Conservation (phyloP, 306 rosid species). For the Fagus crenata region DNA sequence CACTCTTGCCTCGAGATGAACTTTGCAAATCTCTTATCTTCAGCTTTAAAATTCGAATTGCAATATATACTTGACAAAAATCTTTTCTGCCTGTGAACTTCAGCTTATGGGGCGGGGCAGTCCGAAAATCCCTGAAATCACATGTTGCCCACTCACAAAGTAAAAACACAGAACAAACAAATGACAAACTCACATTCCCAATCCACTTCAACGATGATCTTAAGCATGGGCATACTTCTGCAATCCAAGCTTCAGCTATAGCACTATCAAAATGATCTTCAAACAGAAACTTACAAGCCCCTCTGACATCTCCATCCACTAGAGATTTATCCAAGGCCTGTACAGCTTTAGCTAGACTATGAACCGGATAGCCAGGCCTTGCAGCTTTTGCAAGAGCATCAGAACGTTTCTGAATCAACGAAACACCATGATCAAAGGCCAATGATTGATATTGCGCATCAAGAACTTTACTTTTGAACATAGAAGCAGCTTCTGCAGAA, state of each 20-base stretch:
- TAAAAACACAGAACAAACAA: constrained; percentile 75
- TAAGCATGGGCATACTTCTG: constrained; percentile 75
- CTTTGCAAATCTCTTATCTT: constrained; percentile 54
- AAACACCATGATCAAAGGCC: constrained; percentile 65
- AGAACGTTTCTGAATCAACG: constrained; percentile 69
- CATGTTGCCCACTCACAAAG: constrained; percentile 99
- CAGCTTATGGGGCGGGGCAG: constrained; percentile 52
- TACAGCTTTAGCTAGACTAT: constrained; percentile 76
- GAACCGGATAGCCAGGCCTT: constrained; percentile 65
- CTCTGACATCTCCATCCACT: constrained; percentile 65
- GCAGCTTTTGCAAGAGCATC: constrained; percentile 75
- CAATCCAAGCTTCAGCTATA: constrained; percentile 65
- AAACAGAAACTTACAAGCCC: constrained; percentile 66
- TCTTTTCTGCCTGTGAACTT: constrained; percentile 85
- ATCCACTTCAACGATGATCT: constrained; percentile 85
- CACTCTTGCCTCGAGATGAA: constrained; percentile 42
- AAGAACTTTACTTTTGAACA: constrained; percentile 58
- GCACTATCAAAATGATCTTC: constrained; percentile 73
- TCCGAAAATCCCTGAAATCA: constrained; percentile 78
- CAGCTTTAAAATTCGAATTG: constrained; percentile 70
- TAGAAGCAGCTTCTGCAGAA: constrained; percentile 52
- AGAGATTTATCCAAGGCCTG: constrained; percentile 78
- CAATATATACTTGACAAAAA: constrained; percentile 75
- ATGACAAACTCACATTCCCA: constrained; percentile 56
- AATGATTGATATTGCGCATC: constrained; percentile 69